Base-by-base conservation (phyloP, 352 stramenopile genomes). In the Pythium myriotylum region DNA sequence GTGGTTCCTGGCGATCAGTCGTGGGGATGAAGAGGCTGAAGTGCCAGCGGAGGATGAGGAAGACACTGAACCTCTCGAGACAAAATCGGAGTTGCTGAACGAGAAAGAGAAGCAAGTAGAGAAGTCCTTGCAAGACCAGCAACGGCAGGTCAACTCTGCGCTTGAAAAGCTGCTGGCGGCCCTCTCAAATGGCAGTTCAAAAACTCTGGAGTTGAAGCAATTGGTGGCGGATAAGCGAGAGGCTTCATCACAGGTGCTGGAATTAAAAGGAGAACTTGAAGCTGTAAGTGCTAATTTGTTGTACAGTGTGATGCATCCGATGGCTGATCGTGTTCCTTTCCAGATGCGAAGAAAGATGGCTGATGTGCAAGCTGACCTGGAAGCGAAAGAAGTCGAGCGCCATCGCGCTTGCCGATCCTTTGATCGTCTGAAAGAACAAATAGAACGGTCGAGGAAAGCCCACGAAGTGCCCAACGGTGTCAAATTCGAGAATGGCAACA, bases 401-500 rank as follows among this genome's bases (percentile, higher is more conserved):
- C 86, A 95, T 76, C 77, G 70, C 22, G 86, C 80, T 16, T 94
- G 84, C 63, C 72, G 86, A 45, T 80, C 89, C 17, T 88, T 85
- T 26, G 86, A 95, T 59, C 83, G 86, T 17, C 40, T 92, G 26
- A 81, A 76, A 42, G 61, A 76, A 45, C 81, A 71, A 29, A 58
- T 92, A n/a, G 76, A 91, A 49, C 55, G 51, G 13, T 24, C 23
- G 2, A 50, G 13, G 10, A 33, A 45, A 58, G 17, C 43, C 20
- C 26, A 32, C 49, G 40, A 67, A 45, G 33, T 45, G 50, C 42
- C n/a, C 32, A 64, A 53, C 27, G 33, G 49, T 7, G 49, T 65
- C 0, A 65, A 59, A 26, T 22, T 54, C 2, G 58, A 65, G 17
- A 64, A 54, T 29, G 47, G 32, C 23, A n/a, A 4, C 10, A 17